Conservation (phyloP, 1,139 yeast genomes). For the Lodderomyces metapsilosis region DNA sequence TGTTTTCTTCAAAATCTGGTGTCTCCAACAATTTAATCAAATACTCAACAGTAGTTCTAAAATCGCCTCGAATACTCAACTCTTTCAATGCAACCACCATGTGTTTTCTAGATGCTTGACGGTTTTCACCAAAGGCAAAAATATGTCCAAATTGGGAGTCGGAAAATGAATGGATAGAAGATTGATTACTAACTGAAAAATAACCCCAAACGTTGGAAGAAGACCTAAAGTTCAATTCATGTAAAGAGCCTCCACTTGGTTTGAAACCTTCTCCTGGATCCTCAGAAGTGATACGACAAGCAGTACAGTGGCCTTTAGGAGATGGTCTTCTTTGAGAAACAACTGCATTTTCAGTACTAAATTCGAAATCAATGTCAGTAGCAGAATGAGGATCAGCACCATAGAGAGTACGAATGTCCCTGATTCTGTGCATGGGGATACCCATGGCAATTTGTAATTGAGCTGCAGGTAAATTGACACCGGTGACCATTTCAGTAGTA, state of each 20-base stretch:
- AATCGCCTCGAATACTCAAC: conserved; percentile 95
- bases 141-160: conserved; percentile 99
- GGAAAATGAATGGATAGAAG: conserved; percentile 95
- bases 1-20: conserved; percentile 93
- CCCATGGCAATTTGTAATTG: conserved; percentile 99
- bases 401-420: conserved; percentile 86
- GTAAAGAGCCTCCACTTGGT: conserved; percentile 96
- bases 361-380: conserved; percentile 88
- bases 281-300: conserved; percentile 97
- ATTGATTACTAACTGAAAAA: conserved; percentile 94
- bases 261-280: conserved; percentile 99
- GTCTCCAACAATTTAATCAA: conserved; percentile 92
- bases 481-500: conserved; percentile 98
- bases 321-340: conserved; percentile 85
- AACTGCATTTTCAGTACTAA: conserved; percentile 68
- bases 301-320: conserved; percentile 98
- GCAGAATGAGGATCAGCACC: conserved; percentile 95
- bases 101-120: conserved; percentile 96
- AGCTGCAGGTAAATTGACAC: conserved; percentile 96
- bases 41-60: conserved; percentile 96
- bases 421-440: conserved; percentile 91
- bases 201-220: conserved; percentile 99
- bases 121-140: conserved; percentile 97
- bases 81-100: conserved; percentile 99
- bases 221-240: conserved; percentile 93